Evolutionary conservation across 441 rosid species (phyloP).

Genomic region (Syzygium malaccense): DNA sequence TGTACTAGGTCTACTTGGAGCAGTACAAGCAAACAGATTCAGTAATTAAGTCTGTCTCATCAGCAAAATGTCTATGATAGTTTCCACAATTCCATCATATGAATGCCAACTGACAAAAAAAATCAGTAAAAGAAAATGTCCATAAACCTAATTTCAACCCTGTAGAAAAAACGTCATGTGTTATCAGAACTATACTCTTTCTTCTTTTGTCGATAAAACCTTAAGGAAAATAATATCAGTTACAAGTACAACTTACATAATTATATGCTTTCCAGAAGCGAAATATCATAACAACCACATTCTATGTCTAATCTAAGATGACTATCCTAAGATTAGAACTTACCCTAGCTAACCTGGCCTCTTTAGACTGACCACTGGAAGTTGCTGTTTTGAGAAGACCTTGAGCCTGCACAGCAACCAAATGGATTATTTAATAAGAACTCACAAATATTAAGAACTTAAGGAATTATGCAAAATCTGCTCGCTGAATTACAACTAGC

Average conservation of each 20-base stretch:
- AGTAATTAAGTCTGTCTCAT: not conserved
- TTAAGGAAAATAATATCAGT: not conserved
- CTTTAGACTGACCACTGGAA: slow-evolving; percentile 94
- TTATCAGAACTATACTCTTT: not conserved
- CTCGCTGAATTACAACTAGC: slow-evolving; percentile 2
- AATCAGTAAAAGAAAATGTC: not conserved
- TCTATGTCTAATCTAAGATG: not conserved
- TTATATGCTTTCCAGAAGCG: not conserved
- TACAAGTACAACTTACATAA: not conserved
- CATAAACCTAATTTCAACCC: not conserved
- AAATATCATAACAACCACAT: not conserved
- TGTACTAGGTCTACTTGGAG: not conserved
- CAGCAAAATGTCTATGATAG: not conserved
- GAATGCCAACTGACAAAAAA: not conserved
- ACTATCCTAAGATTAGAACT: slow-evolving; percentile 10
- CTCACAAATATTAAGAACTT: not conserved
- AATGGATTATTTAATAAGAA: slow-evolving; percentile 15
- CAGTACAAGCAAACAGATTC: not conserved
- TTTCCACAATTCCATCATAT: not conserved
- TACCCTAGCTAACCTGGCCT: slow-evolving; percentile 97
- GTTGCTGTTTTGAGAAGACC: slow-evolving; percentile 76
- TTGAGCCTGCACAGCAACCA: slow-evolving; percentile 73
- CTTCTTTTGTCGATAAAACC: not conserved
- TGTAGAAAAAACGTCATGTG: not conserved
- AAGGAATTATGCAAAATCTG: not conserved